Percentiles rank a stretch among this genome's conserved stretches.
These are phyloP conservation scores for Fragilariopsis cylindrus DNA, from an alignment of 108 stramenopile species.

Conservation along the genomic window DNA sequence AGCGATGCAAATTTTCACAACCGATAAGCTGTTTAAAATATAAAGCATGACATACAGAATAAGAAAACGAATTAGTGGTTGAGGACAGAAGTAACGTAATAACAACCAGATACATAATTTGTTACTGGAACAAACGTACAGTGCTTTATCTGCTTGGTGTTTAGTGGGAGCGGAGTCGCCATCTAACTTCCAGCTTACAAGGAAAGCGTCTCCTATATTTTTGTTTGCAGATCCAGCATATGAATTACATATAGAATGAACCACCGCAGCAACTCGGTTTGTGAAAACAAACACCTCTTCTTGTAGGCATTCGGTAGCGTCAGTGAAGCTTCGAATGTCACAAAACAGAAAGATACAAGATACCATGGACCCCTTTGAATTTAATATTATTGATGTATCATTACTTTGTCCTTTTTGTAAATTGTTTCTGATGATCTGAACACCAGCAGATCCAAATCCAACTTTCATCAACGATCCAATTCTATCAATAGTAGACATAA, in stretches of 20 bases:
- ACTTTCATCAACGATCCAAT: constrained; percentile 94
- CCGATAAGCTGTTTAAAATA: constrained; percentile 37
- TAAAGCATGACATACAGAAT: too few relatives aligned
- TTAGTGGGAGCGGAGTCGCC: constrained; percentile 27
- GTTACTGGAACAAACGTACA: constrained; percentile 3
- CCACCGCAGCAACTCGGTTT: constrained; percentile 89
- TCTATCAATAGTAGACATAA: constrained; percentile 89
- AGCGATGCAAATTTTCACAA: constrained; percentile 83
- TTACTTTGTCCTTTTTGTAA: constrained; percentile 55
- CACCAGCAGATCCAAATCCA: constrained; percentile 95
- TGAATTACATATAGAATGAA: constrained; percentile 83
- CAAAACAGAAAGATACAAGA: constrained; percentile 93
- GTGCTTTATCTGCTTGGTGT: constrained; percentile 81
- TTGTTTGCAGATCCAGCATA: constrained; percentile 91
- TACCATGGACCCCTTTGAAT: constrained; percentile 71
- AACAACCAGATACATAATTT: too few relatives aligned
- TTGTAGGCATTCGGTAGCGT: constrained; percentile 91
- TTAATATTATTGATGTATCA: constrained; percentile 63
- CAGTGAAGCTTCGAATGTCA: constrained; percentile 94
- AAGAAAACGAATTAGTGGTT: too few relatives aligned
- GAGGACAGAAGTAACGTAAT: too few relatives aligned
- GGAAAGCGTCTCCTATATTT: constrained; percentile 95
- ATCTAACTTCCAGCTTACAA: constrained; percentile 84
- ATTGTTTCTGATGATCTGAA: constrained; percentile 89
- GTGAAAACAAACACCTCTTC: constrained; percentile 97